These are phyloP conservation scores for Mycena kentingensis DNA, from an alignment of 768 basidiomycete species.

Conservation along the genomic window DNA sequence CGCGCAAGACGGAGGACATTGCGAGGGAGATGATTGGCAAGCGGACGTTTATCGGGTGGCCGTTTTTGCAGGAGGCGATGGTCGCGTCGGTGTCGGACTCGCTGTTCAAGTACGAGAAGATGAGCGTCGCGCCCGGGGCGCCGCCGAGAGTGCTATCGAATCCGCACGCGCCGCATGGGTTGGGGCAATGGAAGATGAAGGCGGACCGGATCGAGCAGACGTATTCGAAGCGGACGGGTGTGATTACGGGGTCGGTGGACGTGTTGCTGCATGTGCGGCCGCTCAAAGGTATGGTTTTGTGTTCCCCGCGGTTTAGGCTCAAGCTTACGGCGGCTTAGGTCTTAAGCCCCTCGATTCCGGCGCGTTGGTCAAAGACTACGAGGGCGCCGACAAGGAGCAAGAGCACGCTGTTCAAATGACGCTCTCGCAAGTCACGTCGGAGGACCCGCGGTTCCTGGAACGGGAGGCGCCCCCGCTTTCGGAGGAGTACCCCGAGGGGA, in stretches of 20 bases:
- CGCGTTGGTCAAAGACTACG: constrained; percentile 94
- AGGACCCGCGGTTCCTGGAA: constrained; percentile 88
- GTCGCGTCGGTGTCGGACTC: constrained; percentile 87
- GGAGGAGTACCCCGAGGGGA: constrained; percentile 88
- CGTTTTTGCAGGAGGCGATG: constrained; percentile 90
- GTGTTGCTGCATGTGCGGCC: constrained; percentile 87
- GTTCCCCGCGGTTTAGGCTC: neutral
- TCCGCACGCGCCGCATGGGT: constrained; percentile 69
- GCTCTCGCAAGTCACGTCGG: constrained; percentile 75
- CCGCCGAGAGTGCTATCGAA: constrained; percentile 62
- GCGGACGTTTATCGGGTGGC: constrained; percentile 85
- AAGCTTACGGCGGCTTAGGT: constrained; percentile 46
- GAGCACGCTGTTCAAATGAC: constrained; percentile 89
- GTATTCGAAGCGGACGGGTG: constrained; percentile 89
- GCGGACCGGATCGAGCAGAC: constrained; percentile 78
- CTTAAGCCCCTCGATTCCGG: constrained; percentile 86
- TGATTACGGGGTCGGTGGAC: constrained; percentile 80
- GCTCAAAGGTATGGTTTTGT: constrained; percentile 68
- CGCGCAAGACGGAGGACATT: constrained; percentile 66
- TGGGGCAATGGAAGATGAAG: constrained; percentile 78
- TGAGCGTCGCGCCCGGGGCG: constrained; percentile 51
- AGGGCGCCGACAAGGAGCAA: constrained; percentile 74
- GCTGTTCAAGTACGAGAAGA: constrained; percentile 82
- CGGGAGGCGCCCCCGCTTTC: constrained; percentile 77
- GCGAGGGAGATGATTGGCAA: constrained; percentile 76